A percentile compares a stretch with the other conserved stretches of the same genome.
Conservation (phyloP, 352 stramenopile genomes). For the Phytophthora constricta region DNA sequence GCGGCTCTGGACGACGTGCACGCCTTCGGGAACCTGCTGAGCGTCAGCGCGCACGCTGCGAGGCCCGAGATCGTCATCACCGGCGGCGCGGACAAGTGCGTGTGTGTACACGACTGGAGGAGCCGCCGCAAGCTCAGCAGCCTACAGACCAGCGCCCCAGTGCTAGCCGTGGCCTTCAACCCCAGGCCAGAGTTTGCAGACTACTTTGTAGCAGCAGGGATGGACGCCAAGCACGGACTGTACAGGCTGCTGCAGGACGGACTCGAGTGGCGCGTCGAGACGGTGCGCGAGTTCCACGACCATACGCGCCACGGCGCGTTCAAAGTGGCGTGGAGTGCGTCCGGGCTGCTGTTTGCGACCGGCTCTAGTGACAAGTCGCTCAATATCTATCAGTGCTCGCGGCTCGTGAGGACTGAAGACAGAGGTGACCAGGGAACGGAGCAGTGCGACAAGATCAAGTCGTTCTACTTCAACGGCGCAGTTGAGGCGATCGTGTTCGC, state of each 20-base stretch:
- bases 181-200: slow-evolving; percentile 43
- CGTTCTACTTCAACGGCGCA: slow-evolving; percentile 88
- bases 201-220: slow-evolving; percentile 70
- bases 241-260: slow-evolving; percentile 46
- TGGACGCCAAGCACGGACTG: slow-evolving; percentile 76
- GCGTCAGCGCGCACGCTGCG: slow-evolving; percentile 52
- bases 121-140: slow-evolving; percentile 49
- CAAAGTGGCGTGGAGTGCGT: slow-evolving; percentile 65
- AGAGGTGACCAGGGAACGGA: slow-evolving; percentile 5
- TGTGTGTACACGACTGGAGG: slow-evolving; percentile 76
- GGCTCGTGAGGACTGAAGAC: slow-evolving; percentile 18
- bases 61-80: slow-evolving; percentile 56
- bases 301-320: slow-evolving; percentile 77
- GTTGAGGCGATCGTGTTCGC: slow-evolving; percentile 73
- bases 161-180: slow-evolving; percentile 72
- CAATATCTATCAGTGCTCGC: slow-evolving; percentile 64
- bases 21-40: slow-evolving; percentile 73
- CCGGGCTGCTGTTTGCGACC: slow-evolving; percentile 69
- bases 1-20: slow-evolving; percentile 57
- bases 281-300: slow-evolving; percentile 64
- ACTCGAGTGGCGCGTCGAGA: slow-evolving; percentile 50
- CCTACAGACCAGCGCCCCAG: slow-evolving; percentile 46
- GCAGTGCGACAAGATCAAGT: slow-evolving; percentile 71
- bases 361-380: slow-evolving; percentile 79
- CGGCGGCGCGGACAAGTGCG: slow-evolving; percentile 77